Evolutionary conservation across 2,329 filamentous ascomycete species (phyloP), one percentile per base, ranked within the genome.

Genomic region (Fonsecaea monophora): DNA sequence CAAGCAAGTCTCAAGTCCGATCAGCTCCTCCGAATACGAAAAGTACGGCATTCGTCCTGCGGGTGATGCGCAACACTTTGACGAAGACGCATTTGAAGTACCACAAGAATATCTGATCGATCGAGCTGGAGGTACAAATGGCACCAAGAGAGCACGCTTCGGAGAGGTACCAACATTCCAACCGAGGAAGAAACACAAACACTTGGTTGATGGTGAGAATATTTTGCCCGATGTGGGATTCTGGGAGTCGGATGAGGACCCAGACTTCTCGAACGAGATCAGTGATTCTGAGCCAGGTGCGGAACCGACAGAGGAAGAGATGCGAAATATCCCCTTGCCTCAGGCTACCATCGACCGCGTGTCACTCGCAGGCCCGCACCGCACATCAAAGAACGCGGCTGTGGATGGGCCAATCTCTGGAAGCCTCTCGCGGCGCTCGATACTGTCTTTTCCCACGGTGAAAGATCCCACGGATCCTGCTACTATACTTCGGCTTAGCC

Each of bases 381-480:
- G 40, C 15, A 48, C 13, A 5, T 35, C n/a, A 25, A 60, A 53
- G 25, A 42, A 64, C 8, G 42, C 21, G 25, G 45, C 15, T 37
- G 50, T 53, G 35, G 60, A 64, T 45, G 58, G 32, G 12, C 25
- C 48, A 4, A 55, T 37, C 60, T 60, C 35, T 13, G 12, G 18
- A 4, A 63, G 40, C 38, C 60, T 68, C 12, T 70, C 70, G 6
- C 71, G 79, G 70, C 76, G 79, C 70, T 74, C 82, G 68, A 83
- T 81, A 25, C 80, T 92, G 32, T 84, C 83, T 34, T 96, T 92
- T 73, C 85, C 90, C 1, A 86, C 93, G 12, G 91, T 94, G 25
- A 96, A 96, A 78, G 87, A 94, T 71, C 85, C 89, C 0, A 84
- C 88, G 71, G 87, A 92, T 72, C 84, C 86, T 4, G 83, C 82